Base-by-base conservation (phyloP, 139 green algal genomes). In the Pleodorina starrii region DNA sequence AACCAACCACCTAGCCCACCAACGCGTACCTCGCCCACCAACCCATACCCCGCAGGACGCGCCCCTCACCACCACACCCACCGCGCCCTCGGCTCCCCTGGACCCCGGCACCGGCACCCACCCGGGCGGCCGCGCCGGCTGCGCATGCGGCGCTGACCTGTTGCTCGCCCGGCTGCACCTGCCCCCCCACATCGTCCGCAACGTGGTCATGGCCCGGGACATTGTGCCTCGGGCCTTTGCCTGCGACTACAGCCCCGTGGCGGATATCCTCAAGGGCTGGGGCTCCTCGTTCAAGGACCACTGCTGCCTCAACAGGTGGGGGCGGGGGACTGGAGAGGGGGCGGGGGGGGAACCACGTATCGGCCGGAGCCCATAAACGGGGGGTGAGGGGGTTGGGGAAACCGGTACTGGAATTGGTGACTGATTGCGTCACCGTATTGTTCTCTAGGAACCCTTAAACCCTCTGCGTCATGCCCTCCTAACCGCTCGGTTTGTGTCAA, bases 211-310 rank as follows among this genome's bases (percentile, higher is more conserved):
- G 96, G 86, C 94, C 11, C 89, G 94, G 7, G 98, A 99, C 93
- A 97, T 99, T 75, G 98, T 99, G 75, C 98, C 98, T 0, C 96
- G 97, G 27, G 97, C 98, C 35, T 99, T 99, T 90, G 94, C 97
- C 27, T 99, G 98, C 92, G 97, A 99, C 93, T 99, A 99, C 94
- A 93, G 93, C 7, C 91, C 96, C 19, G 95, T 99, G 36, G 94
- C 95, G 1, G 91, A 93, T 78, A 93, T 99, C 42, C 92, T 98
- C 40, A 90, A 90, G 59, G 36, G 68, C 54, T 93, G 91, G 91
- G 89, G 91, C 27, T 46, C 72, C 3, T 68, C 85, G 36, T 99
- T 99, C 92, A 93, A 92, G 51, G 92, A 96, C 40, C 97, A 99
- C 92, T 50, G 36, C 50, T 91, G 79, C 46, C 63, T 88, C 38